These are phyloP conservation scores for Exophiala lecanii-corni DNA, from an alignment of 2,329 filamentous ascomycete species.

Conservation along the genomic window DNA sequence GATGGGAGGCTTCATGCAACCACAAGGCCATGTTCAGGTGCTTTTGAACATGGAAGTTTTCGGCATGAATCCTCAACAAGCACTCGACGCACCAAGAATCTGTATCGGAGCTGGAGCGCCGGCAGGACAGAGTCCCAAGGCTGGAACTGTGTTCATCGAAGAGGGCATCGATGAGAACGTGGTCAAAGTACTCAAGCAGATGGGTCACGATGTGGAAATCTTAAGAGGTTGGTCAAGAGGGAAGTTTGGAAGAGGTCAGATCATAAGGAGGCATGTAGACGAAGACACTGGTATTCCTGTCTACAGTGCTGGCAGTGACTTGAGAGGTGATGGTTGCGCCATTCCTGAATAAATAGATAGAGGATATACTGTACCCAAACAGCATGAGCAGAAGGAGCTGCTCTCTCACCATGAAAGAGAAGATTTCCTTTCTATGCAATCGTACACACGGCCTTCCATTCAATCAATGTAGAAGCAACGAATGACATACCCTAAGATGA, in stretches of 20 bases:
- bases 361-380: too few relatives aligned
- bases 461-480: too few relatives aligned
- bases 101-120: constrained; percentile 76
- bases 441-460: too few relatives aligned
- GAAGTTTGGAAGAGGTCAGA: constrained; percentile 80
- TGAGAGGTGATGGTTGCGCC: constrained; percentile 75
- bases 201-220: constrained; percentile 71
- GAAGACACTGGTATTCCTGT: constrained; percentile 59
- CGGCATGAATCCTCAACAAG: constrained; percentile 75
- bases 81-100: constrained; percentile 84
- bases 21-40: constrained; percentile 92
- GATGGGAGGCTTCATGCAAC: constrained; percentile 99
- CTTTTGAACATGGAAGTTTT: constrained; percentile 84
- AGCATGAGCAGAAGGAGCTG: too few relatives aligned
- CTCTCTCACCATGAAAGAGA: too few relatives aligned
- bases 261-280: constrained; percentile 74
- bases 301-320: constrained; percentile 87
- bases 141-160: constrained; percentile 63
- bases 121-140: constrained; percentile 7
- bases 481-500: too few relatives aligned
- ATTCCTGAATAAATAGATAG: constrained; percentile 39
- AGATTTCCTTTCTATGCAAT: too few relatives aligned
- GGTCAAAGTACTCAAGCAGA: constrained; percentile 58
- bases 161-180: constrained; percentile 71
- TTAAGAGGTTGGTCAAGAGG: constrained; percentile 60